Base-by-base conservation (phyloP, 768 basidiomycete genomes). In the Rhodocollybia butyracea region DNA sequence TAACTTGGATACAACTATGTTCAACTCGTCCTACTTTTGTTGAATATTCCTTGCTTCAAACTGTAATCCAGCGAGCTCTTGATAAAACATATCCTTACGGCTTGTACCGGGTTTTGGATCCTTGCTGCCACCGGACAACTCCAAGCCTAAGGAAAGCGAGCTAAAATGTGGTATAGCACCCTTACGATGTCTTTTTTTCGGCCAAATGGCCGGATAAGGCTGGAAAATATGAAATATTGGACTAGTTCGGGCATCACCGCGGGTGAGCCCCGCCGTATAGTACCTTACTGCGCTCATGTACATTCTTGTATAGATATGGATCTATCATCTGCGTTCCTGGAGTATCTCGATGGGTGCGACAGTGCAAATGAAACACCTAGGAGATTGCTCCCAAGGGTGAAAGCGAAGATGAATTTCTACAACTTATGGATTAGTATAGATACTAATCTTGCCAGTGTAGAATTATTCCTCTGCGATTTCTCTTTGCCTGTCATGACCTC, bases 171-270 rank as follows among this genome's bases (percentile, higher is more conserved):
- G 4, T 74, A 68, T 56, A 67, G 58, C 17, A 46, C 51, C 7
- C 58, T 69, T 19, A 57, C 57, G 57, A 72, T 71, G 45, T 31
- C 64, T 59, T 26, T 34, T 32, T 6, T 2, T 5, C 4, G 5
- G 2, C 22, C 31, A 15, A n/a, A n/a, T n/a, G n/a, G n/a, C n/a
- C n/a, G n/a, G n/a, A n/a, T n/a, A n/a, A n/a, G n/a, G n/a, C n/a
- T n/a, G n/a, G n/a, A n/a, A n/a, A n/a, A n/a, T n/a, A n/a, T n/a
- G n/a, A n/a, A n/a, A n/a, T n/a, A 70, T 31, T 75, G 74, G 74
- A 73, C 72, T 2, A 64, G 62, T 38, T 72, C 73, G 6, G 74
- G 74, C 15, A 64, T 73, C 29, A 63, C 71, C 10, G 72, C 74
- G 65, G 73, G 73, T 57, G 24, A 63, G 46, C n/a, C n/a, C n/a